These are phyloP conservation scores for Aspergillus sp. DNA, from an alignment of 2,329 filamentous ascomycete genomes.

Conservation along the genomic window DNA sequence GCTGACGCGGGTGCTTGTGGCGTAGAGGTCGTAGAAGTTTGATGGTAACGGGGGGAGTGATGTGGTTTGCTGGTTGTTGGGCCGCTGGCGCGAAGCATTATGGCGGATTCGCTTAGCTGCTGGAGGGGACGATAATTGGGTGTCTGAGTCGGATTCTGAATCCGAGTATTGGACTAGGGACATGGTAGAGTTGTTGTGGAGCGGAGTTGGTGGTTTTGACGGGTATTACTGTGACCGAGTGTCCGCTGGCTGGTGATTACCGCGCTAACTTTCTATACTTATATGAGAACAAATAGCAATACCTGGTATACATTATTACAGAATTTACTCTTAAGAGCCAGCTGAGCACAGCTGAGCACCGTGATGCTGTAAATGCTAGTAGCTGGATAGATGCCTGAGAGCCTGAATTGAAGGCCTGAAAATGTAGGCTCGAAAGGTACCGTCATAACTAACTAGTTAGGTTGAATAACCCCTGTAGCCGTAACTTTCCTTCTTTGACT, in stretches of 20 bases:
- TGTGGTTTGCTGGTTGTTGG: conserved; percentile 7
- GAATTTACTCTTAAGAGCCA: too few species aligned
- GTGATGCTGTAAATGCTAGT: too few species aligned
- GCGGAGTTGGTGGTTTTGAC: background rate
- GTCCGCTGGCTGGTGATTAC: background rate
- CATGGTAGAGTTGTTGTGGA: conserved; percentile 36
- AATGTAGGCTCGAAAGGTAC: too few species aligned
- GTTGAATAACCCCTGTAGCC: too few species aligned
- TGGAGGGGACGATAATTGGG: conserved; percentile 10
- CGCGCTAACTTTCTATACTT: background rate
- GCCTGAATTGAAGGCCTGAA: too few species aligned
- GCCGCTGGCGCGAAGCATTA: conserved; percentile 1
- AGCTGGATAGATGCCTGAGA: too few species aligned
- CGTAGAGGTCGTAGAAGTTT: conserved; percentile 83
- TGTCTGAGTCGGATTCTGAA: conserved; percentile 36
- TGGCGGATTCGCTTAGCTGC: conserved; percentile 20
- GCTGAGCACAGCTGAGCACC: too few species aligned
- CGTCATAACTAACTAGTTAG: too few species aligned
- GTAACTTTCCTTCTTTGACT: too few species aligned
- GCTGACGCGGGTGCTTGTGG: conserved; percentile 69
- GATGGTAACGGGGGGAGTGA: conserved; percentile 67
- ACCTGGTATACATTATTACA: too few species aligned
- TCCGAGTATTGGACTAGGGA: conserved; percentile 59
- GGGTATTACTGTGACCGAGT: background rate
- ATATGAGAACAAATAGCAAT: too few species aligned